Base-by-base conservation (phyloP, 1,284 basidiomycete genomes). In the Trichosporon ovoides region DNA sequence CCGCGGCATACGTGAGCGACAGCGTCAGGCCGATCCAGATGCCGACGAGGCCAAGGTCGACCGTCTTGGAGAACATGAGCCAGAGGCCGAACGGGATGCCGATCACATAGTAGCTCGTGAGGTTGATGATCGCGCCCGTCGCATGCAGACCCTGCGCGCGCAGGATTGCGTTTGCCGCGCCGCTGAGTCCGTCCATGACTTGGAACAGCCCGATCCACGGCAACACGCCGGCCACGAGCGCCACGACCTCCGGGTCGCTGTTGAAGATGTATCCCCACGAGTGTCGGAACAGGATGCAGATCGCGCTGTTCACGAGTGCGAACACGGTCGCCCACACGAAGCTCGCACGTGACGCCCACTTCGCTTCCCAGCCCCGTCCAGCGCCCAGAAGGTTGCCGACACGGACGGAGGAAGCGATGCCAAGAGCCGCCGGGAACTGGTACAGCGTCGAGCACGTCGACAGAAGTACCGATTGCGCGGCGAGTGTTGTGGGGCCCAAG, bases 181-280 rank as follows among this genome's bases (percentile, higher is more conserved):
- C 87, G 11, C 81, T 77, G 16, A 85, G 81, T 12, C 85, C 86
- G 66, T 94, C 91, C 56, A 74, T 68, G 36, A 77, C 63, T 68
- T 91, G 89, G 81, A 91, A 89, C 35, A 91, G 81, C 10, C 88
- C 85, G 4, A 81, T 79, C 52, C 77, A 76, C 0, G 91, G 88
- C 40, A 94, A 75, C 57, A 92, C 86, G 0, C 80, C 75, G 4
- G 88, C 84, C 20, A 91, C 88, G 14, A 89, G 78, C 4, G 64
- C 57, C 33, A 77, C 74, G 46, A 78, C 77, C 83, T 86, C 81
- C 7, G 84, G 81, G 75, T 95, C 91, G 56, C 85, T 80, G 68
- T 92, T 95, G 81, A 95, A 96, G 22, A 94, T 74, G 68, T 86
- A 85, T 3, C 83, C 91, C 88, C 89, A 92, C 4, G 79, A 79